Evolutionary conservation across 345 rosid genomes (phyloP).

Genomic region (Eucalyptus shirleyi): DNA sequence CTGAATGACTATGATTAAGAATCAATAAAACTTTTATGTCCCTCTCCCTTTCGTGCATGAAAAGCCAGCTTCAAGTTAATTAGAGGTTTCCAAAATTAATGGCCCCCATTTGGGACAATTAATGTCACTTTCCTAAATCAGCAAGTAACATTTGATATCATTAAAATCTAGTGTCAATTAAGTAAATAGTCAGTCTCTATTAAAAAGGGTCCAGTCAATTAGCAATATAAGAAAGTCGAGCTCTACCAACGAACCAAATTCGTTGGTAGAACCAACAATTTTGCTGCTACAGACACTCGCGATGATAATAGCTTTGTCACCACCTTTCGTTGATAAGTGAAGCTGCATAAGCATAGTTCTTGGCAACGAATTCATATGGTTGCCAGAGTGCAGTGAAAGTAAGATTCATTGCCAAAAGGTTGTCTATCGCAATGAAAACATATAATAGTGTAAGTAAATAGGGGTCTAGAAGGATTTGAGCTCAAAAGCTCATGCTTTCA

Average conservation of each 20-base stretch:
- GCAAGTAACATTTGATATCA: neutral
- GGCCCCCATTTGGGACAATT: neutral
- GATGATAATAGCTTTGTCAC: neutral
- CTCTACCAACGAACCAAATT: neutral
- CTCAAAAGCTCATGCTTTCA: neutral
- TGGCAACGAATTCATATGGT: neutral
- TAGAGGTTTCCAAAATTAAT: neutral
- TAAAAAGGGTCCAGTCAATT: neutral
- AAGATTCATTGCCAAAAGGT: neutral
- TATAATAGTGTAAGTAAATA: neutral
- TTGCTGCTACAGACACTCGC: neutral
- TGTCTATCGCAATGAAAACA: neutral
- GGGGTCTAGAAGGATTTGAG: neutral
- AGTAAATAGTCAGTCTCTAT: neutral
- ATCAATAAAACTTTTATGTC: neutral
- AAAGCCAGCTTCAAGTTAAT: neutral
- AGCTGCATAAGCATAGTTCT: neutral
- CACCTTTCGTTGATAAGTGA: neutral
- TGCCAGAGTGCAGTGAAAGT: neutral
- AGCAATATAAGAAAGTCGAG: neutral
- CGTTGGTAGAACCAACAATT: neutral
- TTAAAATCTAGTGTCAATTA: neutral
- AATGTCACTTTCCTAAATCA: neutral
- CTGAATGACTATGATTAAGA: neutral
- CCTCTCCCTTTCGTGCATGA: neutral